Evolutionary conservation across 2,329 filamentous ascomycete species (phyloP).

Genomic region (Calonectria montana): DNA sequence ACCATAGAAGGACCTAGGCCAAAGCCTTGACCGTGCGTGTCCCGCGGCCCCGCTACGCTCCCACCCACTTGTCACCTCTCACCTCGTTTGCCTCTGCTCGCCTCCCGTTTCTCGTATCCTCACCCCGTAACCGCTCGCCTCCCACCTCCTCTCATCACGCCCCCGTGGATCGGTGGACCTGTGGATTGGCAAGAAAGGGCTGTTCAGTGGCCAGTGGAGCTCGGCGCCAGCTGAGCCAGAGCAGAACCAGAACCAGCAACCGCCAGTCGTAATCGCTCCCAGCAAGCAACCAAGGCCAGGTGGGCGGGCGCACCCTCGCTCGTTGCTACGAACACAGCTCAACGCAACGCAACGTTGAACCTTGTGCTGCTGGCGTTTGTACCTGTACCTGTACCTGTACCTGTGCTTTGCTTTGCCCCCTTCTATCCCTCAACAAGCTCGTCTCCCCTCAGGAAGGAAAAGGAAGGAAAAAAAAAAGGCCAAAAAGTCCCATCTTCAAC

Average conservation of each 20-base stretch:
- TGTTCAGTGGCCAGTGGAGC: conserved; percentile 1
- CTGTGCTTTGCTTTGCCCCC: neutral
- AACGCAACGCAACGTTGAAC: conserved; percentile 14
- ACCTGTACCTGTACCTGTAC: neutral
- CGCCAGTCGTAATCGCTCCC: neutral
- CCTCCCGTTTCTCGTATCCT: conserved; percentile 5
- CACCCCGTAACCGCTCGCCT: conserved; percentile 1
- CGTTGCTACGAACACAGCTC: conserved; percentile 9
- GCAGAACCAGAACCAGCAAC: neutral
- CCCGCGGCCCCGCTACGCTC: conserved; percentile 15
- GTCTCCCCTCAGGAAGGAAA: neutral
- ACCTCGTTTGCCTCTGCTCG: conserved; percentile 7
- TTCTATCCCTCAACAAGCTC: neutral
- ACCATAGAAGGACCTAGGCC: neutral
- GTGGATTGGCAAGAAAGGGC: conserved; percentile 10
- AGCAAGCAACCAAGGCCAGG: neutral
- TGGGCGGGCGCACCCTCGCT: conserved; percentile 2
- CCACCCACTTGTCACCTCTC: conserved; percentile 20
- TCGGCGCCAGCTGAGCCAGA: neutral
- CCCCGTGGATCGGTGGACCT: conserved; percentile 7
- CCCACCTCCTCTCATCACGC: conserved; percentile 5
- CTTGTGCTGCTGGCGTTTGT: conserved; percentile 2
- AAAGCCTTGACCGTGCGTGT: conserved; percentile 6
- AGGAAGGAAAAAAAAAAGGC: neutral
- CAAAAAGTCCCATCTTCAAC: neutral